A percentile compares a stretch with the other conserved stretches of the same genome.
Conservation (phyloP, 2,329 filamentous ascomycete species). For the Paramyrothecium sp. region DNA sequence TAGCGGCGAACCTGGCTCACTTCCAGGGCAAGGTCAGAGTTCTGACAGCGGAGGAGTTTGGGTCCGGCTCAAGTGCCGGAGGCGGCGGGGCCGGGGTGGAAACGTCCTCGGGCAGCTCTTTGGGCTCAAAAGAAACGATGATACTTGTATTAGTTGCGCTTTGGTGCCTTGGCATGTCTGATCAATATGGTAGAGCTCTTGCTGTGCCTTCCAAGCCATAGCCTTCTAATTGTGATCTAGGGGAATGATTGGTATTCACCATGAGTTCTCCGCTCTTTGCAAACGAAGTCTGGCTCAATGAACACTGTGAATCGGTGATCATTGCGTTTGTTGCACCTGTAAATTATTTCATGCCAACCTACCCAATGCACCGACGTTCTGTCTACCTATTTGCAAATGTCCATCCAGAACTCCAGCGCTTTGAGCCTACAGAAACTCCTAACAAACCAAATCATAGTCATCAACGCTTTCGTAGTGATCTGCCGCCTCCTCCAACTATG, state of each 20-base stretch:
- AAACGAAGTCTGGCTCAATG: too few relatives aligned
- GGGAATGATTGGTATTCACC: too few relatives aligned
- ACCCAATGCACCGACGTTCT: not conserved
- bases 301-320: not conserved
- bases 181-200: not conserved
- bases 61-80: not conserved
- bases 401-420: not conserved
- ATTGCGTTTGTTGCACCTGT: not conserved
- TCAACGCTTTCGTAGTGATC: slow-evolving; percentile 20
- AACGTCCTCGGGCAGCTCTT: not conserved
- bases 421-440: not conserved
- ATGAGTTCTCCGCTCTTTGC: too few relatives aligned
- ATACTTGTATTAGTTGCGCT: not conserved
- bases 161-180: not conserved
- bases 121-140: not conserved
- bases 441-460: not conserved
- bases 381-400: not conserved
- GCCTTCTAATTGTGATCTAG: not conserved
- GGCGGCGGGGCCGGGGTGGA: not conserved
- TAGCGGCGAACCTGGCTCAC: not conserved
- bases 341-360: not conserved
- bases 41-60: not conserved
- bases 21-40: not conserved
- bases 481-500: slow-evolving; percentile 9
- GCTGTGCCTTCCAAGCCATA: not conserved